phyloP scores from a whole-genome alignment of 768 basidiomycete genomes.

The Macrolepiota dolichaula region DNA sequence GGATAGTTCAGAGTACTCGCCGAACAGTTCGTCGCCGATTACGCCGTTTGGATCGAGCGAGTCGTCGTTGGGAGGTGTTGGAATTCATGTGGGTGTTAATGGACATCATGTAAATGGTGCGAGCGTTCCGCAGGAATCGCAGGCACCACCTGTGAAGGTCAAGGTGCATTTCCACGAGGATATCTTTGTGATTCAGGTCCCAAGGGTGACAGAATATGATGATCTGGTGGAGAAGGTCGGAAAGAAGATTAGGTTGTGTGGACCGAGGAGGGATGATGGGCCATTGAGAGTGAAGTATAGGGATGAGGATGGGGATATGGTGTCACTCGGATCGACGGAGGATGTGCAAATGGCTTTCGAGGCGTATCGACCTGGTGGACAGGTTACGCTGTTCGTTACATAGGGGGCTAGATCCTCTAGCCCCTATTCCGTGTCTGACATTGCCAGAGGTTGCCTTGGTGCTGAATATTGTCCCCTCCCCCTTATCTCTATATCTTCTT shows the following conservation, averaged over 20 bases:
- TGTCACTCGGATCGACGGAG: conserved; percentile 85
- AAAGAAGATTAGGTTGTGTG: conserved; percentile 90
- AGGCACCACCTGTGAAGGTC: conserved; percentile 65
- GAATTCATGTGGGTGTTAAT: conserved; percentile 19
- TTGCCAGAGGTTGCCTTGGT: background rate
- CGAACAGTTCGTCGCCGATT: conserved; percentile 81
- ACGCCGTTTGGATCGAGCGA: conserved; percentile 91
- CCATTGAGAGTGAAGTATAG: conserved; percentile 83
- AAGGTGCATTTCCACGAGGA: conserved; percentile 96
- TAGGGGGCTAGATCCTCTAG: conserved; percentile 29
- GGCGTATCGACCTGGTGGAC: conserved; percentile 71
- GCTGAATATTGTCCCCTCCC: background rate
- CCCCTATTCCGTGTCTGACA: background rate
- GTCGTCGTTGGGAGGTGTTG: conserved; percentile 61
- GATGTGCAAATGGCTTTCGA: conserved; percentile 96
- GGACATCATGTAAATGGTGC: conserved; percentile 14
- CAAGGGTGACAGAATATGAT: conserved; percentile 71
- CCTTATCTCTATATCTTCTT: background rate
- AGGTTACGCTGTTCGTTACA: conserved; percentile 79
- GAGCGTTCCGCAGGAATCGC: background rate
- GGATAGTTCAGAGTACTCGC: conserved; percentile 81
- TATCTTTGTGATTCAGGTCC: conserved; percentile 91
- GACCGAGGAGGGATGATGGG: conserved; percentile 74
- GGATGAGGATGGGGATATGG: conserved; percentile 91
- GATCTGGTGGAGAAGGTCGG: conserved; percentile 89